Conservation (phyloP, 768 basidiomycete genomes). For the Boletus tylopilopsis region DNA sequence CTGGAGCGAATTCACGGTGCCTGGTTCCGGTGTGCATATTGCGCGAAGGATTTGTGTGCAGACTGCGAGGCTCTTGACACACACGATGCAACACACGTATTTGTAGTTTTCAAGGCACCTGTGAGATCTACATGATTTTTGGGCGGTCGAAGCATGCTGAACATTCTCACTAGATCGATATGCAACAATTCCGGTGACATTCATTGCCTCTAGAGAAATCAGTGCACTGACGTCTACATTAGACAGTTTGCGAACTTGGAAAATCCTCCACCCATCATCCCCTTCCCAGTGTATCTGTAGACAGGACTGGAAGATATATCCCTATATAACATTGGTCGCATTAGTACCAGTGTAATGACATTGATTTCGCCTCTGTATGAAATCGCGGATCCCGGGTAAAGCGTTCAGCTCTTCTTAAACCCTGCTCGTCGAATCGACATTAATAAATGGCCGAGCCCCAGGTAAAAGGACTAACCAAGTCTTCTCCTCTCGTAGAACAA, state of each 20-base stretch:
- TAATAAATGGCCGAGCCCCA: background rate
- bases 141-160: slow-evolving; percentile 3
- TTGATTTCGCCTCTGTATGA: background rate
- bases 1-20: slow-evolving; percentile 77
- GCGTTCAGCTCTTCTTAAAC: slow-evolving; percentile 31
- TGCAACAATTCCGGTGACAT: slow-evolving; percentile 65
- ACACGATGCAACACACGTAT: slow-evolving; percentile 79
- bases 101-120: slow-evolving; percentile 82
- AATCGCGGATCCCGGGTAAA: background rate
- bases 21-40: slow-evolving; percentile 92
- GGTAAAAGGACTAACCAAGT: slow-evolving; percentile 49
- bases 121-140: slow-evolving; percentile 38
- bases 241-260: slow-evolving; percentile 60
- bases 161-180: slow-evolving; percentile 53
- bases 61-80: slow-evolving; percentile 77
- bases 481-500: slow-evolving; percentile 88
- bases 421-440: slow-evolving; percentile 11
- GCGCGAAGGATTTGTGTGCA: slow-evolving; percentile 82
- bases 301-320: slow-evolving; percentile 2
- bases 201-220: background rate
- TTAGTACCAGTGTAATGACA: slow-evolving; percentile 1
- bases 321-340: slow-evolving; percentile 2
- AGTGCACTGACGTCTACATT: slow-evolving; percentile 9
- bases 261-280: slow-evolving; percentile 57
- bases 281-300: slow-evolving; percentile 56